Evolutionary conservation across 345 rosid genomes (phyloP).

Genomic region (Psidium guajava): DNA sequence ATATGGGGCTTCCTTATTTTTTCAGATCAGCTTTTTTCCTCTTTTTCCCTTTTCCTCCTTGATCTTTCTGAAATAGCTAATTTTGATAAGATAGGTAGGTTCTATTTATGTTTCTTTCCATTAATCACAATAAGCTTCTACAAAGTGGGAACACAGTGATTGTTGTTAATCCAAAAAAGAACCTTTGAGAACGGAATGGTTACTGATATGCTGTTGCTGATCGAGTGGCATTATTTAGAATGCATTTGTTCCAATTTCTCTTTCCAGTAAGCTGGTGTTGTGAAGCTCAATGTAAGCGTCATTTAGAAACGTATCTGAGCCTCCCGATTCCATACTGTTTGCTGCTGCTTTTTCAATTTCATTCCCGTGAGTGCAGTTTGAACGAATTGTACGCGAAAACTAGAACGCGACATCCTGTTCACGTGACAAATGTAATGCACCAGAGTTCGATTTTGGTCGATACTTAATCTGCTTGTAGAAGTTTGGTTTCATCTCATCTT

Average conservation of each 20-base stretch:
- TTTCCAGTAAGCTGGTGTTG: not conserved
- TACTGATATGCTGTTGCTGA: not conserved
- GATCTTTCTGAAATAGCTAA: not conserved
- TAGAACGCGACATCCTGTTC: not conserved
- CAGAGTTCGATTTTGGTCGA: not conserved
- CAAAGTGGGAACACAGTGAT: not conserved
- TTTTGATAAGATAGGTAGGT: not conserved
- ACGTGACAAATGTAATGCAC: not conserved
- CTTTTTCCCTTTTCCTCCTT: not conserved
- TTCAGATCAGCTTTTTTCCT: not conserved
- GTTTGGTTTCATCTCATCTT: not conserved
- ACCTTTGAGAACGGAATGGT: not conserved
- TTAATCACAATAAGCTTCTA: not conserved
- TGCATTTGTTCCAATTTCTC: not conserved
- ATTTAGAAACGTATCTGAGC: not conserved
- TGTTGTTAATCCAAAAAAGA: not conserved
- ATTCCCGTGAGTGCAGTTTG: not conserved
- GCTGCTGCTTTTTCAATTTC: not conserved
- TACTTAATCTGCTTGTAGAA: not conserved
- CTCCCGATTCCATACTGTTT: not conserved
- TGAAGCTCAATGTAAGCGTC: not conserved
- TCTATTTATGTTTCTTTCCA: not conserved
- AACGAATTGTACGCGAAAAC: not conserved
- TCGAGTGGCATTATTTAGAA: not conserved
- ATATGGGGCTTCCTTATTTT: not conserved